These are phyloP conservation scores for Fusarium sulawesiense DNA, from an alignment of 2,329 filamentous ascomycete genomes.

Conservation along the genomic window DNA sequence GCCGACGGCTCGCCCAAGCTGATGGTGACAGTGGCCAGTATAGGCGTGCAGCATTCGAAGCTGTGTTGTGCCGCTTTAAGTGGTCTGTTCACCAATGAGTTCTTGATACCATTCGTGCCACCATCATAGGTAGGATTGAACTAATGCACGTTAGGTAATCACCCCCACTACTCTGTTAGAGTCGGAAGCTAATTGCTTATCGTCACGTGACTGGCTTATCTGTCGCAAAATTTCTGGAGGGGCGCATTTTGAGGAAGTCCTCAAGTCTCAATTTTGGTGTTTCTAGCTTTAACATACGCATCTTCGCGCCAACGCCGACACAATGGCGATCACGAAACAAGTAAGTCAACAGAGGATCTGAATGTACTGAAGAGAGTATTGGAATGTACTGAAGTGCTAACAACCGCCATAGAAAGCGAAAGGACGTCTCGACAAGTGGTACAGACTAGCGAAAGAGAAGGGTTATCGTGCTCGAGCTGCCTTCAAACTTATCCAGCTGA, in stretches of 20 bases:
- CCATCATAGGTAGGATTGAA: conserved; percentile 30
- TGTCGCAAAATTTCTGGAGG: conserved; percentile 52
- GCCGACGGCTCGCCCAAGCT: conserved; percentile 43
- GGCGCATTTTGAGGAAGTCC: conserved; percentile 31
- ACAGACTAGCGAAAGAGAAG: conserved; percentile 98
- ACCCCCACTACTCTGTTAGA: not conserved
- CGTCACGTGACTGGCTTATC: conserved; percentile 52
- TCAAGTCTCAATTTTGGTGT: conserved; percentile 1
- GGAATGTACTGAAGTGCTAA: not conserved
- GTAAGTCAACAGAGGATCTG: not conserved
- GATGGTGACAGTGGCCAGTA: conserved; percentile 31
- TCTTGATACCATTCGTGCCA: conserved; percentile 13
- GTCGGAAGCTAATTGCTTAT: conserved; percentile 36
- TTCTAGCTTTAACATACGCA: not conserved
- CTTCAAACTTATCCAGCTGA: conserved; percentile 97
- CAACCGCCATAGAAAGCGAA: conserved; percentile 80
- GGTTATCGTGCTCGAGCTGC: conserved; percentile 95
- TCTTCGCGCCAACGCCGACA: conserved; percentile 18
- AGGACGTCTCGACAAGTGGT: conserved; percentile 98
- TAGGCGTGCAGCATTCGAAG: conserved; percentile 37
- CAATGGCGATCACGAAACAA: conserved; percentile 95
- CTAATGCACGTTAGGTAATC: conserved; percentile 38
- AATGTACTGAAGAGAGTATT: too few relatives aligned
- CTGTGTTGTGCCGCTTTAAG: conserved; percentile 21
- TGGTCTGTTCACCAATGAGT: conserved; percentile 33